These are phyloP conservation scores for Malassezia globosa DNA, from an alignment of 1,284 basidiomycete genomes.

Conservation along the genomic window DNA sequence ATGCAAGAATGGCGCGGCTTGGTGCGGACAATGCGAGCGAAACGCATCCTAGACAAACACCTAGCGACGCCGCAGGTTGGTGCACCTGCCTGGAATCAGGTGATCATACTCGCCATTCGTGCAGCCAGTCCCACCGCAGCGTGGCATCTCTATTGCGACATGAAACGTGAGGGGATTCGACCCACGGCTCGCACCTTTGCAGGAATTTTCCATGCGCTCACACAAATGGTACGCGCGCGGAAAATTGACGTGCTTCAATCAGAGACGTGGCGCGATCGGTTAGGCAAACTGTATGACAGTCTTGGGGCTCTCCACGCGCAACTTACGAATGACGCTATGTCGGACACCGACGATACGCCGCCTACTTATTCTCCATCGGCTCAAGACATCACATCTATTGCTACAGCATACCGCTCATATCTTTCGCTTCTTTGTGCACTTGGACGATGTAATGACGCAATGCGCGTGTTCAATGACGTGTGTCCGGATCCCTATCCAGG, in stretches of 20 bases:
- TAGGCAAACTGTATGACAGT: conserved; percentile 1
- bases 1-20: conserved; percentile 11
- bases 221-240: neutral
- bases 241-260: neutral
- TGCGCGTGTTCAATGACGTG: conserved; percentile 1
- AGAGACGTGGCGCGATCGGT: neutral
- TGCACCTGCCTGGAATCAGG: conserved; percentile 17
- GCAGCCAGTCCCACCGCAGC: conserved; percentile 7
- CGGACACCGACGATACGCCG: neutral
- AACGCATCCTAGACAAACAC: neutral
- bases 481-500: conserved; percentile 7
- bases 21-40: neutral
- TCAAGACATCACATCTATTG: neutral
- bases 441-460: neutral
- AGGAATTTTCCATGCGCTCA: conserved; percentile 7
- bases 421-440: conserved; percentile 7
- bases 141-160: conserved; percentile 14
- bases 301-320: neutral
- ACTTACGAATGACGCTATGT: neutral
- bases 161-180: conserved; percentile 7
- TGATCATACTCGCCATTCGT: conserved; percentile 7
- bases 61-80: conserved; percentile 5
- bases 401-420: conserved; percentile 10
- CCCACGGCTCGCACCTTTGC: conserved; percentile 13
- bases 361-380: neutral